phyloP scores from a whole-genome alignment of 2,329 filamentous ascomycete species.

The Macrophomina pseudophaseolina region DNA sequence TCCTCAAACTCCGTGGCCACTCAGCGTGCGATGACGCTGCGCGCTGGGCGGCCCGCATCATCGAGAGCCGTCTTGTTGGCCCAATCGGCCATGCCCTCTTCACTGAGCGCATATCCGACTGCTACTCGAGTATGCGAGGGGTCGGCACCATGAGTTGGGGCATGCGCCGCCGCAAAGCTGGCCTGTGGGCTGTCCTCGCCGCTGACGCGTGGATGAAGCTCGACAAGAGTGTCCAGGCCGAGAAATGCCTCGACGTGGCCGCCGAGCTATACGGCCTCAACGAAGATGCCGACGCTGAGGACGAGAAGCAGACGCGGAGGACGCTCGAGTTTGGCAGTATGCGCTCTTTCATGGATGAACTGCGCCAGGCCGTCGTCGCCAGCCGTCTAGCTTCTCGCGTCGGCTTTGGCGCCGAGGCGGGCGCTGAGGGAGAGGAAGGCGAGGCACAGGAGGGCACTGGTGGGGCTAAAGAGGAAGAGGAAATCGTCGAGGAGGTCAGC shows the following conservation, averaged over 20 bases:
- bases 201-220: constrained; percentile 83
- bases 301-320: constrained; percentile 7
- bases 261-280: constrained; percentile 54
- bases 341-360: constrained; percentile 67
- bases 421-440: constrained; percentile 28
- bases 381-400: constrained; percentile 45
- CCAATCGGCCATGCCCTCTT: constrained; percentile 79
- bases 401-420: constrained; percentile 43
- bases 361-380: constrained; percentile 66
- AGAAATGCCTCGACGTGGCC: constrained; percentile 76
- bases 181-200: constrained; percentile 83
- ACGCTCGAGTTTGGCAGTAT: constrained; percentile 58
- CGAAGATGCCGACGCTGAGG: neutral
- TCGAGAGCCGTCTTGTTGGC: constrained; percentile 76
- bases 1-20: constrained; percentile 80
- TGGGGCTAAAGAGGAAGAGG: neutral
- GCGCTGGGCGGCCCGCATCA: constrained; percentile 78
- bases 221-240: constrained; percentile 77
- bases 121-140: constrained; percentile 76
- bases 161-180: constrained; percentile 79
- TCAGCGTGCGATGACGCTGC: constrained; percentile 85
- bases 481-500: constrained; percentile 42
- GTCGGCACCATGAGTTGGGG: constrained; percentile 71
- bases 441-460: neutral
- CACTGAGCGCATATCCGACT: constrained; percentile 83